Base-by-base conservation (phyloP, 345 rosid species). In the Euphorbia pulcherrima region DNA sequence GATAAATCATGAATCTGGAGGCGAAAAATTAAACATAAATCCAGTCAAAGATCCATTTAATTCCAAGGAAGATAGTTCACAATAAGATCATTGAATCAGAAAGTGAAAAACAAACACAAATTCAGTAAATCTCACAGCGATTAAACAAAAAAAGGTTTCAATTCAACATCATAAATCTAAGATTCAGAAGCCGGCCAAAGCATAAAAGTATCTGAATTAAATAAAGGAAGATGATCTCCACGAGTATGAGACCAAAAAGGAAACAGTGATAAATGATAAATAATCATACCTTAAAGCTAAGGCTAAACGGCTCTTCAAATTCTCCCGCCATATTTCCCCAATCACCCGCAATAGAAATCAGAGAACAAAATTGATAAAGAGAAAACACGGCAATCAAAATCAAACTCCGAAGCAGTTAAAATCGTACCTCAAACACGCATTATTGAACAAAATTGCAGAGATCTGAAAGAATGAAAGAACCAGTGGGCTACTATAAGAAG, bases 241-340 rank as follows among this genome's bases (percentile, higher is more conserved):
- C 8, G 50, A 51, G 12, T 11, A 57, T 1, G 56, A 51, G n/a
- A 46, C 14, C 1, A 21, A 2, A 16, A 60, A 58, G 37, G 35
- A 14, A n/a, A 57, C 1, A 16, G 12, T 12, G 9, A 46, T 8
- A 46, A n/a, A n/a, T n/a, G n/a, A n/a, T n/a, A n/a, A n/a, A 29
- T 8, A 26, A 39, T 4, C 16, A 48, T 71, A 89, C 98, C 92
- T 83, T 86, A 74, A 86, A 86, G 68, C 82, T 73, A 74, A 86
- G 60, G 73, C 74, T 59, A 67, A 75, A 79, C n/a, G 96, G 82
- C 5, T 89, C 92, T 79, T 85, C 83, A 68, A 82, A 69, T 68
- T 90, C 88, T 61, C 85, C 89, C 23, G 88, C 85, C 97, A 89
- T 90, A 69, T 61, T 65, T 16, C 62, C 53, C 65, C 46, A 63